phyloP scores from a whole-genome alignment of 345 rosid genomes.

The Psidium friedrichsthalianum region DNA sequence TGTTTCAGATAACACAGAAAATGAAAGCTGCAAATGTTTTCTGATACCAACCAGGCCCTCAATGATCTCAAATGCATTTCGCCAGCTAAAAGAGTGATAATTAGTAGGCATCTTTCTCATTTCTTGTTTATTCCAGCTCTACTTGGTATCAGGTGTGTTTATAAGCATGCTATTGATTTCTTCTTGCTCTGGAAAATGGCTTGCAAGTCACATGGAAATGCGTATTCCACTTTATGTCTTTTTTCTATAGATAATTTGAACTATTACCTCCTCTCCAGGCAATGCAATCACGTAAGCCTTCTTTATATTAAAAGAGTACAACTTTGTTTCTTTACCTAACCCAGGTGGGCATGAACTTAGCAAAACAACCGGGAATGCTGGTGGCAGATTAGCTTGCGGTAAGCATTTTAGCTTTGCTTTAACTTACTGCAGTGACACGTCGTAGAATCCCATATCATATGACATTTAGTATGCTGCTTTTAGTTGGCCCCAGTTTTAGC shows the following conservation, averaged over 20 bases:
- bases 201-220: neutral
- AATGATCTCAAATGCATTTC: neutral
- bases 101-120: neutral
- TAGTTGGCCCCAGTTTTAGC: neutral
- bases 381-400: constrained; percentile 91
- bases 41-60: neutral
- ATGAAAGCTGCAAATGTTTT: neutral
- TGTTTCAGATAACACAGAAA: neutral
- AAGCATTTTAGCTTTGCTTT: constrained; percentile 7
- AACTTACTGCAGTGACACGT: neutral
- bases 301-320: neutral
- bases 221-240: neutral
- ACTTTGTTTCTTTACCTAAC: neutral
- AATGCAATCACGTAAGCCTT: neutral
- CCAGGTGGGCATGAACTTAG: constrained; percentile 93
- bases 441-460: neutral
- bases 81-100: neutral
- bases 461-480: neutral
- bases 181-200: neutral
- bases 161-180: neutral
- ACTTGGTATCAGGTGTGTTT: neutral
- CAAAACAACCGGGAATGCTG: constrained; percentile 85
- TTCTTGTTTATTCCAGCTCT: neutral
- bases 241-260: neutral
- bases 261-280: neutral